Base-by-base conservation (phyloP, 2,329 filamentous ascomycete species). In the Onygenales sp. region DNA sequence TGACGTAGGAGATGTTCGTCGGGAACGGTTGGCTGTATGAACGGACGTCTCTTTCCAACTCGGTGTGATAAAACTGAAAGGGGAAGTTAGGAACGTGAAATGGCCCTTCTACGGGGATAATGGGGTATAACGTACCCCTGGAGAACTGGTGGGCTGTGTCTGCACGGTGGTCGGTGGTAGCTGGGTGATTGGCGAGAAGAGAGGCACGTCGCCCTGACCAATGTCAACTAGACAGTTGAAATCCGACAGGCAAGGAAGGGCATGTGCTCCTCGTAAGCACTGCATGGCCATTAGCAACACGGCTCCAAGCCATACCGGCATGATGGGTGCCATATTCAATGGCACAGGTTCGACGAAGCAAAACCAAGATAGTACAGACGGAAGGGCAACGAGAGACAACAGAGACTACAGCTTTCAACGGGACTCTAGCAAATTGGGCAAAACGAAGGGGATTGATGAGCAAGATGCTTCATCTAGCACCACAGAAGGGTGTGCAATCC, bases 11-110 rank as follows among this genome's bases (percentile, higher is more conserved):
- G 21, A 54, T 54, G 11, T 54, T 33, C 11, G 58, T 57, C 31
- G 65, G 62, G 33, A 66, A 67, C 21, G 68, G 66, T 52, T 55
- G 55, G 43, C 61, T 47, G 14, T 59, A 55, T 32, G 43, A 4
- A 14, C 50, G 53, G 5, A 49, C 53, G 27, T 52, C 47, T 13
- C 47, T 47, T 33, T 58, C 56, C 41, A 55, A 36, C 10, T 13
- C 17, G 10, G 51, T 51, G n/a, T 17, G 39, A 35, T 50, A 45
- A 51, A 38, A 17, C 51, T 53, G 21, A 8, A 43, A n/a, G 13
- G 21, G 11, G n/a, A 13, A 7, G 21, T 50, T 13, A 50, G 27
- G 17, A 33, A 17, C 21, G 6, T 49, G 36, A 39, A 39, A 44
- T 14, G 46, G 32, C 11, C 9, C 14, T 31, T 33, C 13, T 48